Percentiles rank a stretch among this genome's conserved stretches.
Conservation (phyloP, 176 grass and related monocot genomes). For the Stipa capillata region DNA sequence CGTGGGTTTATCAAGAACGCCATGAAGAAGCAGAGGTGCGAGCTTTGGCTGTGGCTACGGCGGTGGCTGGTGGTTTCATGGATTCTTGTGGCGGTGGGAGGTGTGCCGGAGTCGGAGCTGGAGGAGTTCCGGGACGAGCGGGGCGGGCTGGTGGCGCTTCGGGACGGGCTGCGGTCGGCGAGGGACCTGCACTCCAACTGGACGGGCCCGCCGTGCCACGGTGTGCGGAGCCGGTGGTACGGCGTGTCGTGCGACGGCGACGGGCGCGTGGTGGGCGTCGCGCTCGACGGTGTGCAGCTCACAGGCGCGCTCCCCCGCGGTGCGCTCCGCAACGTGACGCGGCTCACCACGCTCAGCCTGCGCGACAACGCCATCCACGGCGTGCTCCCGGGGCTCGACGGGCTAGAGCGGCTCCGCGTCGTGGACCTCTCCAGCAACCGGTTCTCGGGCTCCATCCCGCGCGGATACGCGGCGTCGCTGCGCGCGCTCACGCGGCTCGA, state of each 20-base stretch:
- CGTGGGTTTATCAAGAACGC: not conserved
- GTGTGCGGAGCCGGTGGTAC: conserved; percentile 51
- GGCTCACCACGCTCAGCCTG: conserved; percentile 44
- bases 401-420: conserved; percentile 36
- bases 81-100: not conserved
- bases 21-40: conserved; percentile 23
- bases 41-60: not conserved
- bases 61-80: not conserved
- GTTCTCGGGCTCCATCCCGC: conserved; percentile 72
- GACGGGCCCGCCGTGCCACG: conserved; percentile 86
- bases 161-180: conserved; percentile 68
- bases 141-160: conserved; percentile 50
- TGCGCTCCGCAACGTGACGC: conserved; percentile 31
- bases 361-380: conserved; percentile 78
- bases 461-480: conserved; percentile 15
- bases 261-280: conserved; percentile 46
- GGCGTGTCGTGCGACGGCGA: conserved; percentile 60
- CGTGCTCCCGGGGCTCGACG: conserved; percentile 46
- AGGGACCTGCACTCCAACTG: conserved; percentile 87
- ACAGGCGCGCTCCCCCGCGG: conserved; percentile 35
- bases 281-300: conserved; percentile 60
- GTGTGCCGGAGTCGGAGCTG: conserved; percentile 8
- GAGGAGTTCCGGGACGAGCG: conserved; percentile 59
- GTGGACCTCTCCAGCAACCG: conserved; percentile 76
- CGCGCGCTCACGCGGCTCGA: conserved; percentile 34